phyloP scores from a whole-genome alignment of 2,329 filamentous ascomycete species.

The Clonostachys sp. region DNA sequence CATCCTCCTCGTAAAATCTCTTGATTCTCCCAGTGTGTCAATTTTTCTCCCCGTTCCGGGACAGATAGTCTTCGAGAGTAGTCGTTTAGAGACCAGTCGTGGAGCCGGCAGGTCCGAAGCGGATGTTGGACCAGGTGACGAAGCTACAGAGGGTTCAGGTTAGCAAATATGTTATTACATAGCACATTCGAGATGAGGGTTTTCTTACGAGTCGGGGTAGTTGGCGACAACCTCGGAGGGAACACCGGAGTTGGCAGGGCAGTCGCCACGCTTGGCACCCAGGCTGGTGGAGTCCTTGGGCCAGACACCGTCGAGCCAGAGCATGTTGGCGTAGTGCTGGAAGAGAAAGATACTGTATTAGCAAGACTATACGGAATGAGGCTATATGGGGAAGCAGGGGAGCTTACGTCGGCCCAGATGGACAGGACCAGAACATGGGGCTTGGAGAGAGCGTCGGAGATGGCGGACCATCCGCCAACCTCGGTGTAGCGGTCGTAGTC shows the following conservation, averaged over 20 bases:
- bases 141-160: constrained; percentile 13
- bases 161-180: constrained; percentile 2
- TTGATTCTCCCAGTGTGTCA: neutral
- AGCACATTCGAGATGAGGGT: neutral
- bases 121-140: constrained; percentile 45
- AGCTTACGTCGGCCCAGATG: constrained; percentile 40
- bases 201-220: constrained; percentile 8
- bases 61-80: too few relatives aligned
- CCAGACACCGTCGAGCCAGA: constrained; percentile 64
- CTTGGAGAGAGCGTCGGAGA: constrained; percentile 46
- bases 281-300: constrained; percentile 23
- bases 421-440: constrained; percentile 64
- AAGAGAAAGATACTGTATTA: constrained; percentile 51
- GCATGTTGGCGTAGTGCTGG: constrained; percentile 56
- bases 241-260: constrained; percentile 13
- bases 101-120: constrained; percentile 38
- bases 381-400: neutral
- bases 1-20: too few relatives aligned
- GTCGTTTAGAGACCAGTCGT: constrained; percentile 20
- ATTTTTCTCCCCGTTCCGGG: too few relatives aligned
- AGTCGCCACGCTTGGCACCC: constrained; percentile 14
- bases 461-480: constrained; percentile 49
- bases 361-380: neutral
- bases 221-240: constrained; percentile 12
- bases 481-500: constrained; percentile 39